A percentile compares a stretch with the other conserved stretches of the same genome.
These are phyloP conservation scores for Diaporthe sp. DNA, from an alignment of 2,329 filamentous ascomycete genomes.

Conservation along the genomic window DNA sequence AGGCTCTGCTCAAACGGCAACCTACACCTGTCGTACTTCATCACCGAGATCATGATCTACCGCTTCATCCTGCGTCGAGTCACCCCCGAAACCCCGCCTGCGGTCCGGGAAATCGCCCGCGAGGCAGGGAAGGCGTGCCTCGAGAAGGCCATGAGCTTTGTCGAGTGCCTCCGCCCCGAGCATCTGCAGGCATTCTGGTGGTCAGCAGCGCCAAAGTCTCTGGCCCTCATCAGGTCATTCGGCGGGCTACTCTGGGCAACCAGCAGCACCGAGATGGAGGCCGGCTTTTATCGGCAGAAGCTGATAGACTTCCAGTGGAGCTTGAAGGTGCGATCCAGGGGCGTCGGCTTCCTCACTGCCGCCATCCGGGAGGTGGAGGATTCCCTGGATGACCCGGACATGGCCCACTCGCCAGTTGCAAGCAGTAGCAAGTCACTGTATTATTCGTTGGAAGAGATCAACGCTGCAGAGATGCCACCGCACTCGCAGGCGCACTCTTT, in stretches of 20 bases:
- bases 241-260: slow-evolving; percentile 92
- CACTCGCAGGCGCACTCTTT: slow-evolving; percentile 12
- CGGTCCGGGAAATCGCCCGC: slow-evolving; percentile 86
- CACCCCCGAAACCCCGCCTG: slow-evolving; percentile 67
- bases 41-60: slow-evolving; percentile 93
- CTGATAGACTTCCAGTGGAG: slow-evolving; percentile 96
- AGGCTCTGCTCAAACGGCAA: slow-evolving; percentile 78
- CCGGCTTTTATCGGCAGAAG: slow-evolving; percentile 89
- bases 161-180: slow-evolving; percentile 87
- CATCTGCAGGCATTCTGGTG: slow-evolving; percentile 96
- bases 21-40: slow-evolving; percentile 92
- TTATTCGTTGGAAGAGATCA: slow-evolving; percentile 3
- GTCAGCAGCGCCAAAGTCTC: slow-evolving; percentile 89
- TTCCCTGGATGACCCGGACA: slow-evolving; percentile 40
- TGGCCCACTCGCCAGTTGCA: slow-evolving; percentile 38
- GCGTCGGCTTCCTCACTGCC: slow-evolving; percentile 62
- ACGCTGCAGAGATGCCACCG: slow-evolving; percentile 1
- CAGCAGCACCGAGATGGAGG: slow-evolving; percentile 87
- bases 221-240: slow-evolving; percentile 94
- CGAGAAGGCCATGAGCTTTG: slow-evolving; percentile 97
- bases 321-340: slow-evolving; percentile 84
- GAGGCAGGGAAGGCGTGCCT: slow-evolving; percentile 93
- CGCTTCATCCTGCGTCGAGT: slow-evolving; percentile 84
- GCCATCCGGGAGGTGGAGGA: slow-evolving; percentile 54
- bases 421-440: slow-evolving; percentile 12